A percentile compares a stretch with the other conserved stretches of the same genome.
Evolutionary conservation across 768 basidiomycete genomes (phyloP).

Genomic region (Boletus edulis): DNA sequence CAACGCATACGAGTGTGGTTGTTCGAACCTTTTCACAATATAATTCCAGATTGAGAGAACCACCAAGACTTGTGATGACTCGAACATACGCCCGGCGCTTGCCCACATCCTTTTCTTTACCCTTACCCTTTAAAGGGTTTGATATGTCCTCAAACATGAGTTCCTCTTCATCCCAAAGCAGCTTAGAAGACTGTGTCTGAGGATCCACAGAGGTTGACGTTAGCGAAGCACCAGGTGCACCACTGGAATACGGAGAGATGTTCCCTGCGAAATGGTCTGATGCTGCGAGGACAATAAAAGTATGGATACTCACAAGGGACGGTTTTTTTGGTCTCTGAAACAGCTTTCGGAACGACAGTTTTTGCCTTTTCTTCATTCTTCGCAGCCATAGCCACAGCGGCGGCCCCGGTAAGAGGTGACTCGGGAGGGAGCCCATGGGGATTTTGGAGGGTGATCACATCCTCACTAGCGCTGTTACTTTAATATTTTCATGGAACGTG

Average conservation of each 20-base stretch:
- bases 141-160: conserved; percentile 96
- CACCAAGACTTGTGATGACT: conserved; percentile 93
- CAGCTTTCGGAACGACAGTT: conserved; percentile 29
- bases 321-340: conserved; percentile 46
- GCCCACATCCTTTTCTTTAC: conserved; percentile 91
- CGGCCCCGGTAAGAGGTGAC: conserved; percentile 40
- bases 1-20: background rate
- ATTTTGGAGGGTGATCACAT: conserved; percentile 93
- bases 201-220: conserved; percentile 92
- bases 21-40: conserved; percentile 78
- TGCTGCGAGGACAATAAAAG: background rate
- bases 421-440: conserved; percentile 72
- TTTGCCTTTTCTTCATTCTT: conserved; percentile 34
- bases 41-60: conserved; percentile 78
- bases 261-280: conserved; percentile 56
- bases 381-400: conserved; percentile 29
- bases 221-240: conserved; percentile 86
- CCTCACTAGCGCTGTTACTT: conserved; percentile 48
- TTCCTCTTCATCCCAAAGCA: conserved; percentile 99
- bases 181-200: conserved; percentile 59
- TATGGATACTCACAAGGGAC: conserved; percentile 58
- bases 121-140: conserved; percentile 76
- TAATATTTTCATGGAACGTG: background rate
- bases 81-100: conserved; percentile 93
- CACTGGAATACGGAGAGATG: conserved; percentile 87